Conservation (phyloP, 1,139 yeast genomes). For the Meyerozyma carpophila region DNA sequence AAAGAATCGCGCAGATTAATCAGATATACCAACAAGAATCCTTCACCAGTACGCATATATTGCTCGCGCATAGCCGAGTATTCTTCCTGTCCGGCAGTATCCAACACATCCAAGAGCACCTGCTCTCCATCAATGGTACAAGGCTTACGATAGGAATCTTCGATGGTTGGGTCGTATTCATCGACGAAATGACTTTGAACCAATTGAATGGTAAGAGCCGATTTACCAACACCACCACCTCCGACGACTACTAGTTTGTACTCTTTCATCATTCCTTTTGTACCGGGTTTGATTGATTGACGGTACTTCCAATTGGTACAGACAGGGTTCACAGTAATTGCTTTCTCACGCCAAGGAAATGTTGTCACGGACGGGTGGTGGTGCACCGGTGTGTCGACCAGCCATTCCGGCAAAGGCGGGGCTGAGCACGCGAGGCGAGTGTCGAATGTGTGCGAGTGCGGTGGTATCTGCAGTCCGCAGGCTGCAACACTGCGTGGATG, state of each 20-base stretch:
- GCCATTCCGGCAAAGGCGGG: not conserved
- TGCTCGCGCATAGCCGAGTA: slow-evolving; percentile 94
- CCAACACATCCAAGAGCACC: slow-evolving; percentile 68
- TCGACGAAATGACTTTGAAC: slow-evolving; percentile 91
- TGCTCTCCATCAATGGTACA: slow-evolving; percentile 48
- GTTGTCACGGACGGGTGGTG: not conserved
- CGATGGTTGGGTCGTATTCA: slow-evolving; percentile 97
- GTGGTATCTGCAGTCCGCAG: no score
- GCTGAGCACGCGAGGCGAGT: not conserved
- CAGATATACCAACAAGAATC: slow-evolving; percentile 78
- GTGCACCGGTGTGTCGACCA: not conserved
- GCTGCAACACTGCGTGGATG: no score
- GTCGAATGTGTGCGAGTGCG: not conserved
- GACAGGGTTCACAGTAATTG: not conserved
- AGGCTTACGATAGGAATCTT: slow-evolving; percentile 62
- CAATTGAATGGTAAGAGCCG: slow-evolving; percentile 86
- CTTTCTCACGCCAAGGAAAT: not conserved
- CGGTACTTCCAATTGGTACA: not conserved
- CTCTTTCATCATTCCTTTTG: slow-evolving; percentile 43
- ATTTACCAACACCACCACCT: slow-evolving; percentile 98
- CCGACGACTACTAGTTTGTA: slow-evolving; percentile 93
- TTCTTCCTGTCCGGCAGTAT: slow-evolving; percentile 98
- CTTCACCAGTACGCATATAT: slow-evolving; percentile 91
- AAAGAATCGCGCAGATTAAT: slow-evolving; percentile 76
- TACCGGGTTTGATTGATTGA: not conserved